Evolutionary conservation across 768 basidiomycete genomes (phyloP), one percentile per base, ranked within the genome.

Genomic region (Mycena venus): DNA sequence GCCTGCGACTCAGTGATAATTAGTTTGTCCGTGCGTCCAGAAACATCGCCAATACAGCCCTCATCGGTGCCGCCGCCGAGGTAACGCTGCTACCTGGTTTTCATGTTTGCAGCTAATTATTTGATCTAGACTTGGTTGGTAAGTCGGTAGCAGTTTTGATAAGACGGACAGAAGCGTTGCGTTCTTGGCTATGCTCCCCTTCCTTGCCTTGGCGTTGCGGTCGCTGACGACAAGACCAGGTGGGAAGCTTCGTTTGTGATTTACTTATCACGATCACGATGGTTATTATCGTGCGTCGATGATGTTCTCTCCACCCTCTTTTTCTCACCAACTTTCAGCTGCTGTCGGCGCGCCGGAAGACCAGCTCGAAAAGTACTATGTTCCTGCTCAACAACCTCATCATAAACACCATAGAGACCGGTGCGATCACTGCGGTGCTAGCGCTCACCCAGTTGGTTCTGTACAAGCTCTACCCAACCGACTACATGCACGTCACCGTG

Each of bases 401-500:
- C 40, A 42, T 72, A 4, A 72, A 38, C 31, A 70, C 69, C 25
- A 44, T 70, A n/a, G 69, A 70, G 34, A 70, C 69, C 14, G 69
- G 70, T 19, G 60, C 60, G 27, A 62, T 62, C 10, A 62, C 60
- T 5, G 40, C 60, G 23, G 36, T 62, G 4, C 38, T 62, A 0
- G 60, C 60, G 2, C 60, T 60, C 9, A 38, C 23, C 59, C 59
- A 60, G 36, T 21, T 62, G 38, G 19, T 62, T 44, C 19, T 42
- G 15, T 62, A 34, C 19, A 25, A 62, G 40, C 11, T 44, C 29
- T 44, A 15, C 40, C 60, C 60, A 7, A 15, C 5, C 36, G 42
- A 9, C 17, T 62, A 34, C 38, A 17, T 62, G n/a, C 60, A 62
- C 25, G 40, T 62, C 25, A 14, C 60, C n/a, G 15, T 62, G 60